These are phyloP conservation scores for Dalbergia cochinchinensis DNA, from an alignment of 306 rosid species.

Conservation along the genomic window DNA sequence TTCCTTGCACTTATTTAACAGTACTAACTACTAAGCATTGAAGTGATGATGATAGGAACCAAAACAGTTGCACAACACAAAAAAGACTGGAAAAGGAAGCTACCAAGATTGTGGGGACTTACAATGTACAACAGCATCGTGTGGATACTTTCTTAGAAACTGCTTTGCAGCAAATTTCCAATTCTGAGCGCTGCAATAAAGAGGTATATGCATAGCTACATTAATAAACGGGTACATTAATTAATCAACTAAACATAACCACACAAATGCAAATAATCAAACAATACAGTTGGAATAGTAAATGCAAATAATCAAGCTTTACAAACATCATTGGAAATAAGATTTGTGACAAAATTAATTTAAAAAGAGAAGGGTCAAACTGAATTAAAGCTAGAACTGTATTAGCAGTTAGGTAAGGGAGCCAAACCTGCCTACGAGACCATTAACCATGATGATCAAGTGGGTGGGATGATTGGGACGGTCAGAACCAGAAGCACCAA, in stretches of 20 bases:
- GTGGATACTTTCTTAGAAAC: constrained; percentile 66
- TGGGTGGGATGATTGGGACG: constrained; percentile 64
- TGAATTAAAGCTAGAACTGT: neutral
- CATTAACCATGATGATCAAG: constrained; percentile 80
- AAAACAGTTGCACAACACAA: neutral
- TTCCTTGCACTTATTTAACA: neutral
- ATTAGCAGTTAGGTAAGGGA: neutral
- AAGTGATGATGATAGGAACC: neutral
- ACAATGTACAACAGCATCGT: constrained; percentile 83
- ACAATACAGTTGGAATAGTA: neutral
- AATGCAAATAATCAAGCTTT: constrained; percentile 11
- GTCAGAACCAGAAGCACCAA: constrained; percentile 50
- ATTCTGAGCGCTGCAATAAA: constrained; percentile 68
- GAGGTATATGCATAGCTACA: neutral
- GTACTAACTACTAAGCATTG: neutral
- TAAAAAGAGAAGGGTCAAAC: neutral
- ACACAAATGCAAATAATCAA: neutral
- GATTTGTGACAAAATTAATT: neutral
- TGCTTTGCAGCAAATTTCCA: constrained; percentile 85
- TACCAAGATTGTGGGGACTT: constrained; percentile 44
- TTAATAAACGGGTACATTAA: neutral
- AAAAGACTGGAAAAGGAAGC: neutral
- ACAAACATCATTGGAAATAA: neutral
- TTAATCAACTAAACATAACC: constrained; percentile 3
- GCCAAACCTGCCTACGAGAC: constrained; percentile 79